Percentiles rank a stretch among this genome's conserved stretches.
Conservation (phyloP, 257 asterid genomes). For the Penstemon barbatus region DNA sequence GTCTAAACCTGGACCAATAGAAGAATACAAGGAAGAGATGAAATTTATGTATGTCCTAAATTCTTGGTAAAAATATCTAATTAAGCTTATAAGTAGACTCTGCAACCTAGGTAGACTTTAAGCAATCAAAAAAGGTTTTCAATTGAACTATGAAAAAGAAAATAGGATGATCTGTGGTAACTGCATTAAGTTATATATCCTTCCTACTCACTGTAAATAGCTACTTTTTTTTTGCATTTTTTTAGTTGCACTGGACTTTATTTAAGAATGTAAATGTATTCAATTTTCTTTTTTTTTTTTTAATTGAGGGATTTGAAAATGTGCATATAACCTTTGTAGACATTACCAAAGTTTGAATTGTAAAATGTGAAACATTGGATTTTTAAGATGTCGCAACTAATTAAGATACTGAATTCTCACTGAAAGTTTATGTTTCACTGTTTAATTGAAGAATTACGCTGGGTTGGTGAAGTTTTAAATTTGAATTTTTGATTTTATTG, state of each 20-base stretch:
- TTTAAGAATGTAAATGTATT: slow-evolving; percentile 16
- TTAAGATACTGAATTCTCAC: not conserved
- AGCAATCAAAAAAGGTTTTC: not conserved
- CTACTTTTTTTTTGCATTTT: not conserved
- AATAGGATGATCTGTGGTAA: not conserved
- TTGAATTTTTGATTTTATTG: not conserved
- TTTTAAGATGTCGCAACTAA: not conserved
- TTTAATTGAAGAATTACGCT: not conserved
- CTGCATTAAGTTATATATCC: not conserved
- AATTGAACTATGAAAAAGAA: not conserved
- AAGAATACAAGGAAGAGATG: not conserved
- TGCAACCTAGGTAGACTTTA: not conserved
- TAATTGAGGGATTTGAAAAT: not conserved
- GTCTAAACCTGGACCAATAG: too few species aligned
- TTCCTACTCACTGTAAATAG: not conserved
- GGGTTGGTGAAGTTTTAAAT: not conserved
- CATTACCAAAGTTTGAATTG: not conserved
- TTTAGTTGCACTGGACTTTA: too few species aligned
- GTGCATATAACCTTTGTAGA: not conserved
- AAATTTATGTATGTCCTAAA: not conserved
- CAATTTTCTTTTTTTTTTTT: not conserved
- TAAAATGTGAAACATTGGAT: not conserved
- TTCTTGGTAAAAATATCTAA: not conserved
- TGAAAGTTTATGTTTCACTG: not conserved
- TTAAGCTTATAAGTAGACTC: not conserved